Evolutionary conservation across 345 rosid species (phyloP).

Genomic region (Eucalyptus pauciflora): DNA sequence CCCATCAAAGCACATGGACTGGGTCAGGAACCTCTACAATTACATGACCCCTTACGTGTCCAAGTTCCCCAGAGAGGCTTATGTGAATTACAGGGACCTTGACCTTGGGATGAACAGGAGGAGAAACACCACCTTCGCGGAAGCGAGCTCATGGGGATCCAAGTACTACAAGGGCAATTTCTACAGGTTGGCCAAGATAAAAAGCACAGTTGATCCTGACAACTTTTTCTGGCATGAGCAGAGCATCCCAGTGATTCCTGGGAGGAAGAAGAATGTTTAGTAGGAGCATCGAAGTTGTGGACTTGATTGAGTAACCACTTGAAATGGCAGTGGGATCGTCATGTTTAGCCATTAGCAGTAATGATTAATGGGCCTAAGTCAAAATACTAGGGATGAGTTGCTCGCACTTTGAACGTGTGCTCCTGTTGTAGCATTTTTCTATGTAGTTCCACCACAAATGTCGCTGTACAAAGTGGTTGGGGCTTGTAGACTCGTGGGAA

Average conservation of each 20-base stretch:
- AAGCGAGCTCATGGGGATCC: background rate
- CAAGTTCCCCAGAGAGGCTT: constrained; percentile 9
- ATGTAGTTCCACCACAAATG: background rate
- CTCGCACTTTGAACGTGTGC: background rate
- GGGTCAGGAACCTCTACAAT: constrained; percentile 10
- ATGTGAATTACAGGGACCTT: constrained; percentile 21
- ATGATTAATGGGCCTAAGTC: background rate
- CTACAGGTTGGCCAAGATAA: constrained; percentile 1
- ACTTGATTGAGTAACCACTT: background rate
- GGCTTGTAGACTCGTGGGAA: background rate
- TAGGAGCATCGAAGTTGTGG: background rate
- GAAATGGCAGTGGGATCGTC: background rate
- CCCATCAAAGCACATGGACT: constrained; percentile 1
- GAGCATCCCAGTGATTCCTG: background rate
- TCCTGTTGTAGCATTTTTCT: background rate
- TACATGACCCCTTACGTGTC: constrained; percentile 19
- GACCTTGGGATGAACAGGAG: constrained; percentile 9
- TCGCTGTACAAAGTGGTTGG: background rate
- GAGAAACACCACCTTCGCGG: background rate
- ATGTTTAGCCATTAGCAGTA: background rate
- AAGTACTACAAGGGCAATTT: constrained; percentile 6
- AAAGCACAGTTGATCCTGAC: constrained; percentile 4
- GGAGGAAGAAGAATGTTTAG: background rate
- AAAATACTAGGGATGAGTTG: background rate
- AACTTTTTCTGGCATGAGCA: constrained; percentile 12